Conservation (phyloP, 345 rosid genomes). For the Combretum micranthum region DNA sequence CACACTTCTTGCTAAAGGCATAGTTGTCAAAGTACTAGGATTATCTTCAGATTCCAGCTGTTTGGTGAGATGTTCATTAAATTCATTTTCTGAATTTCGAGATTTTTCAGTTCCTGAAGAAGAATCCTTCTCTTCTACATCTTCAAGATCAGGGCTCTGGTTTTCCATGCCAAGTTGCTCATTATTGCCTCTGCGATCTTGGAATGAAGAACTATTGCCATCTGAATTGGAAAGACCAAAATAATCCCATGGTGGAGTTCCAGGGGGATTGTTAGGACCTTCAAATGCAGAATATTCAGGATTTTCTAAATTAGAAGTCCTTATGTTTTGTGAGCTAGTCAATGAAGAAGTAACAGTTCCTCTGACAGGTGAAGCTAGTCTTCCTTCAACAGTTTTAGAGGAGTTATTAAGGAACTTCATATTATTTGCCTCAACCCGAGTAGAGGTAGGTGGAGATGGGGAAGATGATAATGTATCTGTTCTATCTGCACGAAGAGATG, state of each 20-base stretch:
- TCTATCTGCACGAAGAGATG: constrained; percentile 41
- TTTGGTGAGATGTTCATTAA: constrained; percentile 56
- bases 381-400: constrained; percentile 67
- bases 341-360: constrained; percentile 44
- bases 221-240: constrained; percentile 64
- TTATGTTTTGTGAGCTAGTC: constrained; percentile 30
- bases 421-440: constrained; percentile 45
- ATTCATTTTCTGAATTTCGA: constrained; percentile 63
- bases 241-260: constrained; percentile 79
- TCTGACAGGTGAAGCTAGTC: constrained; percentile 42
- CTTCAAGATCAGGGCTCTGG: constrained; percentile 34
- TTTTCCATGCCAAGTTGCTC: no score
- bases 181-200: constrained; percentile 29
- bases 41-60: constrained; percentile 39
- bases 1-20: constrained; percentile 29
- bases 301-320: constrained; percentile 34
- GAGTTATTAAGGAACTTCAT: constrained; percentile 59
- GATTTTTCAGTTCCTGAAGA: constrained; percentile 52
- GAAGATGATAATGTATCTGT: constrained; percentile 52
- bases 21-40: constrained; percentile 33
- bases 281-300: constrained; percentile 43
- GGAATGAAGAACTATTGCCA: constrained; percentile 51
- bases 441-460: constrained; percentile 50
- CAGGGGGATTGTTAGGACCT: constrained; percentile 42
- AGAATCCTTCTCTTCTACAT: constrained; percentile 52